These are phyloP conservation scores for Inga oerstediana DNA, from an alignment of 306 rosid genomes.

Conservation along the genomic window DNA sequence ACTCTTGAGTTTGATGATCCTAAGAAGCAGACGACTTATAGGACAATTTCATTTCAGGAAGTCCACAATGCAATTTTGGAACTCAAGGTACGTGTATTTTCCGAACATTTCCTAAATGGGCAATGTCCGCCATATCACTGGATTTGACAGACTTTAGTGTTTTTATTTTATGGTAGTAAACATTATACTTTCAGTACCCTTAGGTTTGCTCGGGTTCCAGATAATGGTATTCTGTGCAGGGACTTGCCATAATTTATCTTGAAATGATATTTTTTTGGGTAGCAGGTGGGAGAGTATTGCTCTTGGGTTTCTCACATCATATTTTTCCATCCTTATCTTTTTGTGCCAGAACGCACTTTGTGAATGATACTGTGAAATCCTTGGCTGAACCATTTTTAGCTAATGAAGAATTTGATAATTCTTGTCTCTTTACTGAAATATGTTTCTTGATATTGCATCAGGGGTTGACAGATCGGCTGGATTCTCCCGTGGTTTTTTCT, in stretches of 20 bases:
- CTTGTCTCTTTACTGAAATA: slow-evolving; percentile 19
- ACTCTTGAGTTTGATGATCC: slow-evolving; percentile 72
- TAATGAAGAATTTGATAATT: slow-evolving; percentile 27
- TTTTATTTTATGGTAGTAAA: not conserved
- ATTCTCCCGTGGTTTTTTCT: slow-evolving; percentile 83
- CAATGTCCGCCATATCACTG: slow-evolving; percentile 3
- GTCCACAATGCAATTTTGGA: slow-evolving; percentile 58
- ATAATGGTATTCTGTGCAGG: not conserved
- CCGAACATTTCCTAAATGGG: slow-evolving; percentile 32
- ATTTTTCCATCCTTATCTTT: not conserved
- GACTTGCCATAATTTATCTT: slow-evolving; percentile 11
- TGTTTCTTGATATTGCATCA: slow-evolving; percentile 58
- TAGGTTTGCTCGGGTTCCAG: not conserved
- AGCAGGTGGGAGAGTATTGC: not conserved
- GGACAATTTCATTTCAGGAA: slow-evolving; percentile 69
- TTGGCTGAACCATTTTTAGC: not conserved
- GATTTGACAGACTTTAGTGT: slow-evolving; percentile 16
- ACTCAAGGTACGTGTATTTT: slow-evolving; percentile 62
- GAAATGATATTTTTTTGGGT: not conserved
- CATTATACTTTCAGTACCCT: not conserved
- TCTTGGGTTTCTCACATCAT: not conserved
- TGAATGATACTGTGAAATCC: slow-evolving; percentile 20
- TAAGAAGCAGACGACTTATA: slow-evolving; percentile 55
- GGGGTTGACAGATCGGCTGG: slow-evolving; percentile 62
- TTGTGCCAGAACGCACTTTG: not conserved